Conservation (phyloP, 139 green algal genomes). For the Pleodorina starrii region DNA sequence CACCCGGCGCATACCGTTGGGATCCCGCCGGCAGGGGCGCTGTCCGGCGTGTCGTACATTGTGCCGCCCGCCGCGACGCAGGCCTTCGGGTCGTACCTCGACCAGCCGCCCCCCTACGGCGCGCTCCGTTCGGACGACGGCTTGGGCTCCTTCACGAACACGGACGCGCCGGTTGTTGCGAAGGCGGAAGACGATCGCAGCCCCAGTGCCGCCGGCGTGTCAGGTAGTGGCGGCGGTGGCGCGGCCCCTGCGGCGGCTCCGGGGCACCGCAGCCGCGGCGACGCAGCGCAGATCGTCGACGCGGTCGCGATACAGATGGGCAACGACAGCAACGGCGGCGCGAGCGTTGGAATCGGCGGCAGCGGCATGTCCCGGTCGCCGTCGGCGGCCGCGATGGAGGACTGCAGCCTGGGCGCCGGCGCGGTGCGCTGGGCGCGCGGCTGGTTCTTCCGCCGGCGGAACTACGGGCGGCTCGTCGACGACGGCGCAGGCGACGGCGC, state of each 20-base stretch:
- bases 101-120: conserved; percentile 24
- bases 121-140: background rate
- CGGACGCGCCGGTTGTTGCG: background rate
- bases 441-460: conserved; percentile 47
- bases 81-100: conserved; percentile 36
- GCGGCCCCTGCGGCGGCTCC: too few species aligned
- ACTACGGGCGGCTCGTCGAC: conserved; percentile 30
- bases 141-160: background rate
- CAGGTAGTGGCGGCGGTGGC: too few species aligned
- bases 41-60: background rate
- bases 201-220: too few species aligned
- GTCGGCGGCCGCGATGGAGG: background rate
- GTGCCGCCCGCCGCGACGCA: conserved; percentile 17
- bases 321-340: background rate
- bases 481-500: background rate
- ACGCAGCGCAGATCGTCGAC: background rate
- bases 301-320: background rate
- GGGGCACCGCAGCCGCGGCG: background rate
- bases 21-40: background rate
- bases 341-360: too few species aligned
- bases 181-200: too few species aligned
- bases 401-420: conserved; percentile 5
- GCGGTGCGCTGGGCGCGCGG: conserved; percentile 14
- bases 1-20: background rate
- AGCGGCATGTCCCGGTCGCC: conserved; percentile 14